Base-by-base conservation (phyloP, 2,329 filamentous ascomycete species). In the Diaporthe nobilis region DNA sequence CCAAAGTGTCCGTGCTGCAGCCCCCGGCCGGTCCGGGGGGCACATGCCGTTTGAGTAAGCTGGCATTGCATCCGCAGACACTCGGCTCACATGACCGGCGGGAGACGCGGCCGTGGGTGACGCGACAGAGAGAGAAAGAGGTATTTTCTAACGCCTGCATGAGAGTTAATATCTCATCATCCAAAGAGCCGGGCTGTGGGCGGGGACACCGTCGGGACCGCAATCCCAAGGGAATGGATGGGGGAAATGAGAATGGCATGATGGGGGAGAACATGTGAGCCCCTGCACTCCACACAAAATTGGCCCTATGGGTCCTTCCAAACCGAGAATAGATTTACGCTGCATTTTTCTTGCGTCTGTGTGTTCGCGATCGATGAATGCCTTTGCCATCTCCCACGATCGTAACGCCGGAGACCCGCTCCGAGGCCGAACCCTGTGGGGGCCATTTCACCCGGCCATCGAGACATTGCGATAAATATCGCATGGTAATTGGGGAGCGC, bases 181-280 rank as follows among this genome's bases (percentile, higher is more conserved):
- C 49, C 49, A 31, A 20, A 22, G 49, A 55, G 22, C 49, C 49
- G 49, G 65, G 65, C 15, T 53, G 65, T 53, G 47, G 34, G 76
- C 68, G 70, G 75, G 51, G 78, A 63, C 74, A 42, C 31, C 68
- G 60, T 49, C n/a, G 77, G 79, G 70, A 78, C 79, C 73, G 78
- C 65, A 55, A 55, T 70, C 65, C 31, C 65, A 55, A 39, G 49
- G 47, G 31, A 55, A 55, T 25, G 49, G 20, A 67, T 67, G 49
- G 65, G 49, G 49, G 65, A 55, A 42, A 55, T 70, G 65, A 70
- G 10, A 31, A 70, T 70, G 65, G 65, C 65, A 70, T 55, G 49
- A 70, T 55, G 34, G 34, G 17, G 49, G 34, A 70, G 31, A 42
- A 42, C 34, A 70, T 28, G 17, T 20, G 65, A 70, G 49, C 5